Base-by-base conservation (phyloP, 306 rosid genomes). In the Luffa aegyptiaca region DNA sequence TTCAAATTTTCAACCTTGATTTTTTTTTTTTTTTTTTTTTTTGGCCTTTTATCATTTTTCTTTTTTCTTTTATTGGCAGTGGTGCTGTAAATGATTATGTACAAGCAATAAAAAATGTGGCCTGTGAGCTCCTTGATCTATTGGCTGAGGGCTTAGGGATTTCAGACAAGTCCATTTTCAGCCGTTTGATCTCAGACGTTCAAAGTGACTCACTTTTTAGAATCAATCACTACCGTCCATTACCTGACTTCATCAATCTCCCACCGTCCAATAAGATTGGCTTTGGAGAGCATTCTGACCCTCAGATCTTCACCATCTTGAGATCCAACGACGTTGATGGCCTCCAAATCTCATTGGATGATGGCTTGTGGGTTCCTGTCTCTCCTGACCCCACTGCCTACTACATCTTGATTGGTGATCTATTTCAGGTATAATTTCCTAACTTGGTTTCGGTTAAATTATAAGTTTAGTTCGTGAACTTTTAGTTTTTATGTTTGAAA, bases 261-360 rank as follows among this genome's bases (percentile, higher is more conserved):
- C 35, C 86, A 3, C 59, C 75, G 5, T 39, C 62, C 6, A 84
- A 42, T 44, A 58, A 59, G 46, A 69, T 95, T 44, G 98, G 98
- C 0, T 95, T 95, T 66, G 97, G 98, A 46, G 98, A 92, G 85
- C 98, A 95, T 87, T 90, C 97, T 58, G 98, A 95, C 88, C 97
- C 97, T 87, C 98, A 95, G 91, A 90, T 95, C 91, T 78, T 95
- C 69, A 92, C 98, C 42, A 83, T 95, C 88, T 77, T 95, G 18
- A 80, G 96, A 61, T 91, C 98, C 81, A 95, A 95, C 81, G 83
- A 91, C 69, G 97, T 91, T 0, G 93, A 75, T 9, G 98, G 98
- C 57, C 97, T 95, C 82, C 90, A 95, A 81, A 91, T 95, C 82
- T 86, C 79, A n/a, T 83, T 87, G 58, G 89, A 75, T 13, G 92